Conservation (phyloP, 805 yeast genomes). For the Zygoascus tannicola region DNA sequence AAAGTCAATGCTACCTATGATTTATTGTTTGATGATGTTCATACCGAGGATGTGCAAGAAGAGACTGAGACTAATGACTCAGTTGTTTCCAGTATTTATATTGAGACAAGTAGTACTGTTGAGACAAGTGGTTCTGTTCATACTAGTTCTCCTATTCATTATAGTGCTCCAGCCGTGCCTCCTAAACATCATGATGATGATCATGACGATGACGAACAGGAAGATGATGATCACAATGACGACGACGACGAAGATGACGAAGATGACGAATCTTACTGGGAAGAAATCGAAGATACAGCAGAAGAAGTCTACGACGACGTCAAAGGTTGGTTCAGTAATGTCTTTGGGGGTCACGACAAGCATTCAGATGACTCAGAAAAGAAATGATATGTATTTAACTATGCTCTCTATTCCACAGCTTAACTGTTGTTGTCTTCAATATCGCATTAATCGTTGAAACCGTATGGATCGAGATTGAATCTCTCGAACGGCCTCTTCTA, state of each 20-base stretch:
- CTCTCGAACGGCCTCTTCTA: constrained; percentile 15
- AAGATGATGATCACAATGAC: background rate
- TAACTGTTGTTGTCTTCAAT: too few relatives aligned
- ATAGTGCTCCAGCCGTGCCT: background rate
- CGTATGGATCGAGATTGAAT: too few relatives aligned
- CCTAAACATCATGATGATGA: background rate
- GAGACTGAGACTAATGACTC: background rate
- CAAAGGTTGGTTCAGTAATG: constrained; percentile 2
- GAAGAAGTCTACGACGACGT: constrained; percentile 1
- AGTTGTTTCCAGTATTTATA: too few relatives aligned
- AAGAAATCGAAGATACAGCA: background rate
- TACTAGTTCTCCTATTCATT: background rate
- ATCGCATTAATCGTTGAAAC: too few relatives aligned
- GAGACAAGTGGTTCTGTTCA: background rate
- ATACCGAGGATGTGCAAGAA: background rate
- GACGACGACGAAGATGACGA: background rate
- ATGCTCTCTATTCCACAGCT: too few relatives aligned
- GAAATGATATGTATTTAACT: too few relatives aligned
- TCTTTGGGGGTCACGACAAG: background rate
- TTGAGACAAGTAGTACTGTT: background rate
- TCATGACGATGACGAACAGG: background rate
- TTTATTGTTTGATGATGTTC: constrained; percentile 11
- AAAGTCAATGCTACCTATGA: constrained; percentile 26
- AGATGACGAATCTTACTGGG: constrained; percentile 1
- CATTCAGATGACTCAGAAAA: too few relatives aligned